A percentile compares a stretch with the other conserved stretches of the same genome.
Conservation (phyloP, 1,139 yeast genomes). For the Zhuliangozyma blackwelliae region DNA sequence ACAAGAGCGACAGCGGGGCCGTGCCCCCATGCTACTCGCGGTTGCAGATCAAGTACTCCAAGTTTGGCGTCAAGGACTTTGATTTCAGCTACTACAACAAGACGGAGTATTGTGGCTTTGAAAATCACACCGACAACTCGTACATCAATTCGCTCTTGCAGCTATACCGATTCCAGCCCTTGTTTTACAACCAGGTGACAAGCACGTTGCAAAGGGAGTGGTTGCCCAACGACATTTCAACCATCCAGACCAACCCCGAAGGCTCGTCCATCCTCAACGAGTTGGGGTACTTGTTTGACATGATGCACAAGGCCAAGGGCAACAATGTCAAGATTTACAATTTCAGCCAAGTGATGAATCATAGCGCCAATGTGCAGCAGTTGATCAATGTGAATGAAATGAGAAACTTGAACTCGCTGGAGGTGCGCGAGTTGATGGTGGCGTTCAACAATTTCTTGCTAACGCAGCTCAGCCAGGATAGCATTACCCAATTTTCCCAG, state of each 20-base stretch:
- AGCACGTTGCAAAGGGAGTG: slow-evolving; percentile 56
- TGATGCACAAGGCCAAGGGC: slow-evolving; percentile 81
- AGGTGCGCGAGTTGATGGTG: slow-evolving; percentile 41
- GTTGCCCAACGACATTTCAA: slow-evolving; percentile 38
- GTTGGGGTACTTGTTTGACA: slow-evolving; percentile 83
- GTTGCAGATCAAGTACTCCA: slow-evolving; percentile 76
- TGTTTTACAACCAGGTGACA: slow-evolving; percentile 62
- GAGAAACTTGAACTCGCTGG: slow-evolving; percentile 30
- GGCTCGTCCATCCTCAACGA: slow-evolving; percentile 67
- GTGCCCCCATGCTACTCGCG: slow-evolving; percentile 72
- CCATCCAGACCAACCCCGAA: slow-evolving; percentile 32
- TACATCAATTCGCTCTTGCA: slow-evolving; percentile 80
- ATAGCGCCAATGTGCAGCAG: slow-evolving; percentile 46
- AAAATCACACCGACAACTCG: slow-evolving; percentile 78
- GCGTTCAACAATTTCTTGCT: slow-evolving; percentile 59
- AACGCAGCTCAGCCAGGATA: slow-evolving; percentile 47
- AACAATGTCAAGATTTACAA: slow-evolving; percentile 69
- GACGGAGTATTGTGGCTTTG: slow-evolving; percentile 79
- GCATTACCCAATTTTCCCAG: slow-evolving; percentile 22
- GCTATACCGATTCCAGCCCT: slow-evolving; percentile 73
- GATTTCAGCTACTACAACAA: slow-evolving; percentile 82
- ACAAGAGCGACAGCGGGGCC: slow-evolving; percentile 19
- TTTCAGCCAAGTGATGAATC: slow-evolving; percentile 49
- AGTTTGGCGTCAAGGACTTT: slow-evolving; percentile 91
- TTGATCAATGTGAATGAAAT: slow-evolving; percentile 50